These are phyloP conservation scores for Knoxdaviesia proteae DNA, from an alignment of 2,329 filamentous ascomycete species.

Conservation along the genomic window DNA sequence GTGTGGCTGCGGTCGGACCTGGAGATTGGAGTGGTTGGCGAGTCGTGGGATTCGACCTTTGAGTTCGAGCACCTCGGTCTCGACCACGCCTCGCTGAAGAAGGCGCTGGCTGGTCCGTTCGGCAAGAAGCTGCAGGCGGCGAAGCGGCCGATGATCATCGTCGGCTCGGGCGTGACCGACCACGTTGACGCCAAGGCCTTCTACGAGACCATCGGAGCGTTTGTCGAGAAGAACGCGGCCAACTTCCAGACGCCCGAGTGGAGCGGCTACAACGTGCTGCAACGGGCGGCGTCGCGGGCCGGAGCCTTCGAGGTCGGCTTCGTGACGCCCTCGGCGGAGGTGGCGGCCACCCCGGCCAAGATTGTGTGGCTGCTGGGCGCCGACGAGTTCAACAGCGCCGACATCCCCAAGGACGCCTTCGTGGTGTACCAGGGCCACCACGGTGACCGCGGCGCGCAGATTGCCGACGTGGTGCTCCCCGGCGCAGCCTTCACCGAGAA, in stretches of 20 bases:
- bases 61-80: slow-evolving; percentile 80
- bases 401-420: slow-evolving; percentile 90
- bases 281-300: slow-evolving; percentile 76
- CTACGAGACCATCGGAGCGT: slow-evolving; percentile 74
- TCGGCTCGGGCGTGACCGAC: slow-evolving; percentile 81
- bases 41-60: slow-evolving; percentile 84
- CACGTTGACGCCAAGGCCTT: slow-evolving; percentile 80
- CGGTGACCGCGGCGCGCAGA: slow-evolving; percentile 78
- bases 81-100: slow-evolving; percentile 63
- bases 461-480: slow-evolving; percentile 84
- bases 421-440: slow-evolving; percentile 97
- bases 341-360: slow-evolving; percentile 74
- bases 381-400: slow-evolving; percentile 66
- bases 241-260: slow-evolving; percentile 81
- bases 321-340: slow-evolving; percentile 60
- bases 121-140: slow-evolving; percentile 80
- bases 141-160: slow-evolving; percentile 88
- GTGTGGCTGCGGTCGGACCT: slow-evolving; percentile 93
- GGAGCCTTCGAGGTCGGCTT: slow-evolving; percentile 95
- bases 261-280: slow-evolving; percentile 95
- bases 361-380: slow-evolving; percentile 93
- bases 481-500: slow-evolving; percentile 96
- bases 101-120: slow-evolving; percentile 65
- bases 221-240: slow-evolving; percentile 79
- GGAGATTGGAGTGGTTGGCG: slow-evolving; percentile 76